These are phyloP conservation scores for Botrytis porri DNA, from an alignment of 2,329 filamentous ascomycete genomes.

Conservation along the genomic window DNA sequence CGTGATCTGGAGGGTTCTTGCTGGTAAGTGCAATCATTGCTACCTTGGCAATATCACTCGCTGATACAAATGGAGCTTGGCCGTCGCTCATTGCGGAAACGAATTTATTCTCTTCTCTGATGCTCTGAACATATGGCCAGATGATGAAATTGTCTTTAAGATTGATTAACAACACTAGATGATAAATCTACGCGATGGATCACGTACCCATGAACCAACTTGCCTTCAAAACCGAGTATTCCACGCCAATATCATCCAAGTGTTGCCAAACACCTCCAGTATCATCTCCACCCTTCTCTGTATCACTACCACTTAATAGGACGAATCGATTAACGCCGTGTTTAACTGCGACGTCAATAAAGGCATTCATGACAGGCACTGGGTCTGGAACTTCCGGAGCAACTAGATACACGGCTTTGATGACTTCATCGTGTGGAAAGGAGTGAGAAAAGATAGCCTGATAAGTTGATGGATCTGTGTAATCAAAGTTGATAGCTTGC, in stretches of 20 bases:
- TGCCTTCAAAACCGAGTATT: background rate
- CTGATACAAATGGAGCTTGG: background rate
- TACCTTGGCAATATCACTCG: background rate
- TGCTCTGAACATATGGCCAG: background rate
- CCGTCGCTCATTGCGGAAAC: background rate
- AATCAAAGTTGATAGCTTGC: background rate
- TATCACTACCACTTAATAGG: background rate
- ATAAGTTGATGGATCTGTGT: background rate
- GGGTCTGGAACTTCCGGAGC: background rate
- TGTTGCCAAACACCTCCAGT: background rate
- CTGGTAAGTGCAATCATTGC: background rate
- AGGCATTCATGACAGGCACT: constrained; percentile 6
- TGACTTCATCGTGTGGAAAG: background rate
- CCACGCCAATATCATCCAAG: background rate
- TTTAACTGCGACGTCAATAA: background rate
- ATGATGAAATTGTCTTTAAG: background rate
- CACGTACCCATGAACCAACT: constrained; percentile 3
- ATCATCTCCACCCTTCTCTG: background rate
- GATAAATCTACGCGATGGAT: background rate
- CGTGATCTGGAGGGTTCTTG: background rate
- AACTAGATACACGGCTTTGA: constrained; percentile 2
- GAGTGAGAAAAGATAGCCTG: background rate
- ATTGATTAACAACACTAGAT: background rate
- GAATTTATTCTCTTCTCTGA: background rate
- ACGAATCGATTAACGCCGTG: background rate